phyloP scores from a whole-genome alignment of 2,329 filamentous ascomycete genomes.

The Colletotrichum truncatum region DNA sequence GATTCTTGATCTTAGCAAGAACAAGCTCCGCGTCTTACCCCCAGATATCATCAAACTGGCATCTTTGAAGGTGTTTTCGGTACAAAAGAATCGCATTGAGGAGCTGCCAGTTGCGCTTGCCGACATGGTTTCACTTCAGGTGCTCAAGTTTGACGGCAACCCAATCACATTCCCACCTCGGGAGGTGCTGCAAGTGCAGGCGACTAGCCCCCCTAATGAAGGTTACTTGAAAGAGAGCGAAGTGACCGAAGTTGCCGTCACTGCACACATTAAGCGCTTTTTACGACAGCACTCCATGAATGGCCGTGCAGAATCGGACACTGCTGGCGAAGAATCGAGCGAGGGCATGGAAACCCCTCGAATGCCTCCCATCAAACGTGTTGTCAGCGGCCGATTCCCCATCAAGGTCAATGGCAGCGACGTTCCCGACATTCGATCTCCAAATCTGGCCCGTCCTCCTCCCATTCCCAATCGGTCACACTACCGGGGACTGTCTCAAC shows the following conservation, averaged over 20 bases:
- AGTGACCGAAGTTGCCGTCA: constrained; percentile 68
- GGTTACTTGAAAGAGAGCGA: constrained; percentile 69
- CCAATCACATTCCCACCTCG: constrained; percentile 79
- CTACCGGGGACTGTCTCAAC: constrained; percentile 77
- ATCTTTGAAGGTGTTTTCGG: constrained; percentile 87
- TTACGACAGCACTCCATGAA: constrained; percentile 62
- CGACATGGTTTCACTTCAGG: constrained; percentile 89
- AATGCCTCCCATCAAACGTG: constrained; percentile 67
- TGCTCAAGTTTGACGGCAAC: constrained; percentile 90
- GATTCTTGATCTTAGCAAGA: constrained; percentile 91
- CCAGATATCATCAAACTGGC: constrained; percentile 82
- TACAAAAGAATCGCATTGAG: constrained; percentile 87
- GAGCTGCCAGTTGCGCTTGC: constrained; percentile 85
- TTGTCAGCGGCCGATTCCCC: constrained; percentile 72
- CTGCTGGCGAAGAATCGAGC: constrained; percentile 69
- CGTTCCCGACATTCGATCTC: constrained; percentile 73
- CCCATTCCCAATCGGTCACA: constrained; percentile 85
- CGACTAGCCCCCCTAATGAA: constrained; percentile 64
- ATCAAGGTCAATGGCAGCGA: constrained; percentile 81
- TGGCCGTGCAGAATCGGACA: constrained; percentile 63
- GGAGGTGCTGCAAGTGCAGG: constrained; percentile 70
- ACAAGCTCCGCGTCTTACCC: constrained; percentile 81
- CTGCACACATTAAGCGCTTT: constrained; percentile 69
- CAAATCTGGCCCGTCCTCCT: constrained; percentile 72
- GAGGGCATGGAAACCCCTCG: constrained; percentile 85